A percentile compares a stretch with the other conserved stretches of the same genome.
Evolutionary conservation across 2,329 filamentous ascomycete genomes (phyloP).

Genomic region (Lomentospora prolificans): DNA sequence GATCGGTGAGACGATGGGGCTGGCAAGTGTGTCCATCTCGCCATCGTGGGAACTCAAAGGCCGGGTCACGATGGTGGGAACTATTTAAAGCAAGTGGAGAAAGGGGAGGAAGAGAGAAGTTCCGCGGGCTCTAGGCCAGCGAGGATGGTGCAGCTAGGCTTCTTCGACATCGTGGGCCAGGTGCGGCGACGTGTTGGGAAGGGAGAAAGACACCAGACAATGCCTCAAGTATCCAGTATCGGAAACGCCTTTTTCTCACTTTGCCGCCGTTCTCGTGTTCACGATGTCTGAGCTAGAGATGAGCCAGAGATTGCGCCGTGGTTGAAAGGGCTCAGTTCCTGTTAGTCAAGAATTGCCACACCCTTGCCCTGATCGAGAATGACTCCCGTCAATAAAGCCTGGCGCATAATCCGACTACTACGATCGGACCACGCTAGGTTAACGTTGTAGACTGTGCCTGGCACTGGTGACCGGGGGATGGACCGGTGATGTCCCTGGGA

Average conservation of each 20-base stretch:
- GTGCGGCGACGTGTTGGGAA: neutral
- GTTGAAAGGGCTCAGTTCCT: neutral
- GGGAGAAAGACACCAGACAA: neutral
- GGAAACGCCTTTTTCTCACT: neutral
- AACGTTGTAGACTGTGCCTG: too few relatives aligned
- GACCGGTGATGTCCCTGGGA: too few relatives aligned
- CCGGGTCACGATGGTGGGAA: neutral
- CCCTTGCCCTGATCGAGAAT: neutral
- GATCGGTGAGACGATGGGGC: neutral
- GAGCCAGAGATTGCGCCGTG: neutral
- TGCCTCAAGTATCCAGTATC: neutral
- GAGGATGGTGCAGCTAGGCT: neutral
- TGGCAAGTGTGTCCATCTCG: neutral
- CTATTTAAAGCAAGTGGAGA: constrained; percentile 1
- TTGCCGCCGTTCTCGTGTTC: neutral
- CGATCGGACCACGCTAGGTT: too few relatives aligned
- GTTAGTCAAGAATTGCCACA: neutral
- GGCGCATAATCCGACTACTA: too few relatives aligned
- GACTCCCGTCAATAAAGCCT: neutral
- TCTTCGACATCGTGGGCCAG: neutral
- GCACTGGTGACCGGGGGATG: too few relatives aligned
- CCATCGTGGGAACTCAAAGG: neutral
- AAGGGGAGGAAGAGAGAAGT: neutral
- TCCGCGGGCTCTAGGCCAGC: too few relatives aligned
- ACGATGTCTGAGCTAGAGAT: neutral